Evolutionary conservation across 208 protist species (phyloP).

Genomic region (Wallacemonas rigidus): DNA sequence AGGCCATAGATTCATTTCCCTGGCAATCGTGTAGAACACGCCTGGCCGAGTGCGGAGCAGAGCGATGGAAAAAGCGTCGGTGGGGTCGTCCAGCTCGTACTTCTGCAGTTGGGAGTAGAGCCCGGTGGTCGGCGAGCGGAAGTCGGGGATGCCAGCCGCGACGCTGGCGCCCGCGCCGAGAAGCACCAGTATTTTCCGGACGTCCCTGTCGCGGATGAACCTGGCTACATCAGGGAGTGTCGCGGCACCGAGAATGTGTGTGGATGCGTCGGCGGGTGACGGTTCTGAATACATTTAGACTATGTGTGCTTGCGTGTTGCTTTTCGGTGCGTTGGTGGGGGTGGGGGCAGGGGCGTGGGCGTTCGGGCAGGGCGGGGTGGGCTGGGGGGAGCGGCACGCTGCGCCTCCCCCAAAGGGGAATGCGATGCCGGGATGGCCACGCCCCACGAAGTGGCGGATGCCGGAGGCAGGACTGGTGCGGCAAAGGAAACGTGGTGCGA

Average conservation of each 20-base stretch:
- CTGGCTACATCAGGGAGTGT: conserved; percentile 54
- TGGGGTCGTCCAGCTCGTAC: conserved; percentile 91
- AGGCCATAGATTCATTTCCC: conserved; percentile 88
- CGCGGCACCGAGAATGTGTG: conserved; percentile 57
- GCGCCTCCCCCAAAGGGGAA: not conserved
- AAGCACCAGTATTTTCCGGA: conserved; percentile 89
- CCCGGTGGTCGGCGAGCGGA: conserved; percentile 91
- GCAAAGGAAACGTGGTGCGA: not conserved
- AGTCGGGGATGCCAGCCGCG: conserved; percentile 95
- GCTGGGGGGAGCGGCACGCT: not conserved
- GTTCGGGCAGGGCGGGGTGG: not conserved
- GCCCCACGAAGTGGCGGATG: too few relatives aligned
- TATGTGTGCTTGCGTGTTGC: not conserved
- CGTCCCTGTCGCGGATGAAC: conserved; percentile 66
- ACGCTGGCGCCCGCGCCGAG: conserved; percentile 92
- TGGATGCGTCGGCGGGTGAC: not conserved
- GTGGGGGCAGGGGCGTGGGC: not conserved
- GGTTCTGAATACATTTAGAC: not conserved
- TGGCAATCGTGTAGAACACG: conserved; percentile 92
- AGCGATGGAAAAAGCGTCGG: conserved; percentile 90
- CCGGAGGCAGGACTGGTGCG: too few relatives aligned
- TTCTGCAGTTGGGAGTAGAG: conserved; percentile 90
- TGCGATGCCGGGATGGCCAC: not conserved
- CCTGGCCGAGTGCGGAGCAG: conserved; percentile 87
- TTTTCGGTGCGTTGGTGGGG: not conserved